A percentile compares a stretch with the other conserved stretches of the same genome.
Conservation (phyloP, 2,329 filamentous ascomycete species). For the Nigrograna mackinnonii region DNA sequence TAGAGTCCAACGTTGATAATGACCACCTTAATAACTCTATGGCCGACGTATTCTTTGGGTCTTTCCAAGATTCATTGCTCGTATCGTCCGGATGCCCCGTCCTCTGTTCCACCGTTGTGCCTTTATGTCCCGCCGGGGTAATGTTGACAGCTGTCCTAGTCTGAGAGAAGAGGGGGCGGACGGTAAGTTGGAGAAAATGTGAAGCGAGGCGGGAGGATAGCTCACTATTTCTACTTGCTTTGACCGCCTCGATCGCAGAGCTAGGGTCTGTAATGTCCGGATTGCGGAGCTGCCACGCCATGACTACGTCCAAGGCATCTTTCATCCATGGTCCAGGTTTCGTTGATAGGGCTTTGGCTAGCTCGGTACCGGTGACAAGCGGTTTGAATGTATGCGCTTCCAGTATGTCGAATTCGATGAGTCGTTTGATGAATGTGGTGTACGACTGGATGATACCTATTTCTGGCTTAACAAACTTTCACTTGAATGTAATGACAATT, state of each 20-base stretch:
- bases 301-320: conserved; percentile 74
- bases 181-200: conserved; percentile 63
- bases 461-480: conserved; percentile 18
- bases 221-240: conserved; percentile 49
- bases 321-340: conserved; percentile 85
- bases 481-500: not conserved
- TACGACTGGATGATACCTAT: conserved; percentile 56
- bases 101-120: conserved; percentile 27
- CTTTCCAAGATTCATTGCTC: conserved; percentile 61
- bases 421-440: conserved; percentile 55
- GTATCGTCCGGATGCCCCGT: conserved; percentile 46
- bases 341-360: conserved; percentile 68
- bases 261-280: conserved; percentile 64
- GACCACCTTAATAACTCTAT: conserved; percentile 66
- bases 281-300: conserved; percentile 88
- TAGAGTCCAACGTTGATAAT: conserved; percentile 55
- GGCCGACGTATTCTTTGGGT: conserved; percentile 50
- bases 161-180: conserved; percentile 67
- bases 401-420: conserved; percentile 55
- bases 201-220: conserved; percentile 53
- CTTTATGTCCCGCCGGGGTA: conserved; percentile 62
- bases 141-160: conserved; percentile 39
- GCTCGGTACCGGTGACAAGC: conserved; percentile 71
- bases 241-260: conserved; percentile 50
- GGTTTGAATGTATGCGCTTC: conserved; percentile 54